Evolutionary conservation across 768 basidiomycete species (phyloP).

Genomic region (Termitomyces sp.): DNA sequence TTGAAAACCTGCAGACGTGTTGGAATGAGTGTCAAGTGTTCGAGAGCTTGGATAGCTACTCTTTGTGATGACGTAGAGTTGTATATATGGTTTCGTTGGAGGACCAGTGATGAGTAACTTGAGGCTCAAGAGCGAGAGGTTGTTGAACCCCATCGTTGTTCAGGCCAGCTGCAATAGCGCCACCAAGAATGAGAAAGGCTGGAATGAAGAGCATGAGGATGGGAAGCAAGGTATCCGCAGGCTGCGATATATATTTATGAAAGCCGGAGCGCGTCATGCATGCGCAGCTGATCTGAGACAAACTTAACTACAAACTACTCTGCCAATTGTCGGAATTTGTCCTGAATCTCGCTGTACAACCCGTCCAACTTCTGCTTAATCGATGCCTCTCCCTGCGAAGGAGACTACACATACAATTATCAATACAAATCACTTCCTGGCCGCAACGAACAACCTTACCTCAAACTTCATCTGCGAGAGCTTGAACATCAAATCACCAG

Average conservation of each 20-base stretch:
- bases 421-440: constrained; percentile 1
- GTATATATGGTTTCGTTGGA: constrained; percentile 12
- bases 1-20: constrained; percentile 15
- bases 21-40: too few species aligned
- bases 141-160: not conserved
- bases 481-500: constrained; percentile 89
- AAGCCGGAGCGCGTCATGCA: constrained; percentile 1
- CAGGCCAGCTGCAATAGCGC: not conserved
- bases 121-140: not conserved
- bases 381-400: constrained; percentile 83
- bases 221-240: not conserved
- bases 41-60: not conserved
- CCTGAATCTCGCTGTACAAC: constrained; percentile 82
- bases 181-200: not conserved
- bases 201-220: constrained; percentile 3
- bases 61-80: constrained; percentile 3
- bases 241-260: not conserved
- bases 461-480: constrained; percentile 99
- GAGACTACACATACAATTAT: constrained; percentile 51
- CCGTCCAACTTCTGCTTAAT: constrained; percentile 82
- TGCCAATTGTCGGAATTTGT: constrained; percentile 85
- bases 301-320: constrained; percentile 39
- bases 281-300: constrained; percentile 10
- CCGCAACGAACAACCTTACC: constrained; percentile 45
- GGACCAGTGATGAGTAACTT: not conserved